Evolutionary conservation across 2,329 filamentous ascomycete genomes (phyloP).

Genomic region (Colletotrichum sp.): DNA sequence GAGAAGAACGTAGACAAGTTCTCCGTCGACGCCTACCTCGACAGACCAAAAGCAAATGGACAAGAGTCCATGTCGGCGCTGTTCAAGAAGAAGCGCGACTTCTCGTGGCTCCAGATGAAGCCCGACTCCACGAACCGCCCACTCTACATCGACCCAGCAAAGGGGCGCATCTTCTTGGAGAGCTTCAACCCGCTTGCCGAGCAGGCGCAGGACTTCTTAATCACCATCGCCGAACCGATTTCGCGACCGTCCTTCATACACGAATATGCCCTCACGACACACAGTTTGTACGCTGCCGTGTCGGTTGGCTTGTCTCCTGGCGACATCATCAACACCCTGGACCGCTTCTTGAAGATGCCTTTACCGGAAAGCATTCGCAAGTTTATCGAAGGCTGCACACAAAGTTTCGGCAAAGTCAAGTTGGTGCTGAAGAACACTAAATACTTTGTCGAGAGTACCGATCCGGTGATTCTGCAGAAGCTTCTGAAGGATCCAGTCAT

Average conservation of each 20-base stretch:
- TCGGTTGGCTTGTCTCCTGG: slow-evolving; percentile 89
- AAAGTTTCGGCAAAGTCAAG: slow-evolving; percentile 94
- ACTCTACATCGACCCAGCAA: slow-evolving; percentile 89
- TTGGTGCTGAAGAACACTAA: slow-evolving; percentile 93
- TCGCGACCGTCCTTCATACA: slow-evolving; percentile 91
- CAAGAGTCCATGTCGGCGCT: slow-evolving; percentile 27
- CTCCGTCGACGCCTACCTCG: slow-evolving; percentile 54
- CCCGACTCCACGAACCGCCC: slow-evolving; percentile 89
- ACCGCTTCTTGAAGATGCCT: slow-evolving; percentile 87
- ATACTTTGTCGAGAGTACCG: slow-evolving; percentile 92
- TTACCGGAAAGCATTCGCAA: slow-evolving; percentile 80
- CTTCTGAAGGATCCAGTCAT: slow-evolving; percentile 87
- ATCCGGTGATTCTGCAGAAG: slow-evolving; percentile 83
- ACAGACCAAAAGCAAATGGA: slow-evolving; percentile 14
- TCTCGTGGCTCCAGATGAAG: slow-evolving; percentile 83
- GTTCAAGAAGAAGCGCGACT: slow-evolving; percentile 63
- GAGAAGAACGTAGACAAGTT: slow-evolving; percentile 66
- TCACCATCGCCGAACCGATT: slow-evolving; percentile 92
- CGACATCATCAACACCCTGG: slow-evolving; percentile 89
- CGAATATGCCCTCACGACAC: slow-evolving; percentile 89
- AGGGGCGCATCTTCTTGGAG: slow-evolving; percentile 89
- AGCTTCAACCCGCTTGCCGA: slow-evolving; percentile 89
- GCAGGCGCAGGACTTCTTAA: slow-evolving; percentile 91
- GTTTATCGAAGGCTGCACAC: slow-evolving; percentile 81
- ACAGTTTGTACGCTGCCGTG: slow-evolving; percentile 94